phyloP scores from a whole-genome alignment of 495 filamentous ascomycete genomes.

The Venustampulla echinocandica region DNA sequence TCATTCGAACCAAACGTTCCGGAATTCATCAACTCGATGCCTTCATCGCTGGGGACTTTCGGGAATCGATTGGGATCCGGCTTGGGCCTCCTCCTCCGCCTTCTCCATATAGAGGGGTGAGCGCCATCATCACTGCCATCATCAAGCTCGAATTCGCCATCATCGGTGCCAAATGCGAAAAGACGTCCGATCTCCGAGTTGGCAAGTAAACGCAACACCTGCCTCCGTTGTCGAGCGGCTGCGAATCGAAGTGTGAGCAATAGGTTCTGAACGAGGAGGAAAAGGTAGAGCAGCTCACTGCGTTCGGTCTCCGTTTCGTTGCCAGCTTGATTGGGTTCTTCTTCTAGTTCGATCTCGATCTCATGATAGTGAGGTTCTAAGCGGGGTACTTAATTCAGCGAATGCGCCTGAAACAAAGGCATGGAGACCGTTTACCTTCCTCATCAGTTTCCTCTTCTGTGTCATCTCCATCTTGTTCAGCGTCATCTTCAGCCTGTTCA shows the following conservation, averaged over 20 bases:
- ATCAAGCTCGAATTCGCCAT: constrained; percentile 26
- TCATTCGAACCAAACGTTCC: constrained; percentile 66
- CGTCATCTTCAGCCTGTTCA: constrained; percentile 8
- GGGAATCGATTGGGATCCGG: constrained; percentile 48
- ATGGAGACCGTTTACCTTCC: constrained; percentile 5
- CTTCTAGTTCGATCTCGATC: constrained; percentile 15
- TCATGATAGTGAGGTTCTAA: constrained; percentile 1
- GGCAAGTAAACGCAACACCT: constrained; percentile 15
- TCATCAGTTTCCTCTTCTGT: constrained; percentile 13
- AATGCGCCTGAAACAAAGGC: constrained; percentile 2
- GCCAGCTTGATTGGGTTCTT: constrained; percentile 5
- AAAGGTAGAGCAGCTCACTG: constrained; percentile 15
- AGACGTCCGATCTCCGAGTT: constrained; percentile 20
- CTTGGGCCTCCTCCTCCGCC: constrained; percentile 25
- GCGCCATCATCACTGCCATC: constrained; percentile 41
- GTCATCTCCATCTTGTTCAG: constrained; percentile 17
- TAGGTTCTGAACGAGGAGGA: constrained; percentile 13
- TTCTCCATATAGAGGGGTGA: constrained; percentile 29
- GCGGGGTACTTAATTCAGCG: not conserved
- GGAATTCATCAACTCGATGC: constrained; percentile 66
- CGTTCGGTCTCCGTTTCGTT: constrained; percentile 13
- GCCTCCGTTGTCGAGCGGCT: constrained; percentile 17
- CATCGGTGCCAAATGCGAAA: constrained; percentile 25
- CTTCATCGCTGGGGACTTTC: constrained; percentile 68
- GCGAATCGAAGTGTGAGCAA: constrained; percentile 17